These are phyloP conservation scores for Lasiodiplodia sp. DNA, from an alignment of 2,329 filamentous ascomycete species.

Conservation along the genomic window DNA sequence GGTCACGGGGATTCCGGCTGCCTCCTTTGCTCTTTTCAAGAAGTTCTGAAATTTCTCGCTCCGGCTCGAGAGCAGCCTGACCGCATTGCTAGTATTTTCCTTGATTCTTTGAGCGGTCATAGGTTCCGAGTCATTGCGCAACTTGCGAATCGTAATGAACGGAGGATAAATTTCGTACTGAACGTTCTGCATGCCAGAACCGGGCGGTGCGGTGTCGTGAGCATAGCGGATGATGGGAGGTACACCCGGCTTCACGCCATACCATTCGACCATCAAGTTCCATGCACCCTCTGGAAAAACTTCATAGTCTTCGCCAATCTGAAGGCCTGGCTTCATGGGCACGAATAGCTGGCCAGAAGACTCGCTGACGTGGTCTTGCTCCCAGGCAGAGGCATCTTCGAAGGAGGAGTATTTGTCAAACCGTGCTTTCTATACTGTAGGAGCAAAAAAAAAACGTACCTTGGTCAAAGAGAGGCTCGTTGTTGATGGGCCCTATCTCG, in stretches of 20 bases:
- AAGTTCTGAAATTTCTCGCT: slow-evolving; percentile 77
- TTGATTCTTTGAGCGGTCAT: slow-evolving; percentile 65
- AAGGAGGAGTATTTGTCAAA: not conserved
- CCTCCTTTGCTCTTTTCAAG: slow-evolving; percentile 74
- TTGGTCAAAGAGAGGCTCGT: slow-evolving; percentile 50
- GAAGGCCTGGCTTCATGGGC: slow-evolving; percentile 72
- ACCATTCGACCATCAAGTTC: slow-evolving; percentile 82
- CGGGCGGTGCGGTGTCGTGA: slow-evolving; percentile 74
- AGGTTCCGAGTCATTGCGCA: slow-evolving; percentile 67
- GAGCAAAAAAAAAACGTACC: slow-evolving; percentile 27
- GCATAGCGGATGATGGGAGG: slow-evolving; percentile 77
- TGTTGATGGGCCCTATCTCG: slow-evolving; percentile 83
- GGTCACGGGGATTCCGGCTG: slow-evolving; percentile 69
- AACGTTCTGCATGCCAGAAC: slow-evolving; percentile 64
- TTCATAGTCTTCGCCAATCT: slow-evolving; percentile 73
- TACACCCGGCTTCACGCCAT: slow-evolving; percentile 75
- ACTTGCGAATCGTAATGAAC: slow-evolving; percentile 82
- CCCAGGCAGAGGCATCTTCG: slow-evolving; percentile 27
- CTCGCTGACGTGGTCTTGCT: slow-evolving; percentile 38
- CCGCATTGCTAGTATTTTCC: slow-evolving; percentile 67
- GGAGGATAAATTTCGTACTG: slow-evolving; percentile 86
- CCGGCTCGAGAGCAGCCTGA: slow-evolving; percentile 74
- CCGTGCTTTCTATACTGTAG: not conserved
- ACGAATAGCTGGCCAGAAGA: slow-evolving; percentile 65
- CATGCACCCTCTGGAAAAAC: slow-evolving; percentile 82